These are phyloP conservation scores for Sporothrix humicola DNA, from an alignment of 2,329 filamentous ascomycete species.

Conservation along the genomic window DNA sequence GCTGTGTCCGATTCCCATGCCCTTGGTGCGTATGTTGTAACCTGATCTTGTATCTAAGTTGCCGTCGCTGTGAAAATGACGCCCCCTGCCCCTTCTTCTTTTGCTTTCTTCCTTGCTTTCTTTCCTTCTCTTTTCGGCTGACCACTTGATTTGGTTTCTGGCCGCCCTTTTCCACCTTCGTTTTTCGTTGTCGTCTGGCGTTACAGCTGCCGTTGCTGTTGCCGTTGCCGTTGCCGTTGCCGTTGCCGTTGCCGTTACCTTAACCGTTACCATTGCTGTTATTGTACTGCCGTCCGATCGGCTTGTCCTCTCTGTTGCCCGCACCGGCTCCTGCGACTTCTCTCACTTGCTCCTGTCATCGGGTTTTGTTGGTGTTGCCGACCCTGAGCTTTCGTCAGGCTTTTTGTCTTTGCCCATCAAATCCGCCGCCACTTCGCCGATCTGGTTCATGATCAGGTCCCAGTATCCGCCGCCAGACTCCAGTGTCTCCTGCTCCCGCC, in stretches of 20 bases:
- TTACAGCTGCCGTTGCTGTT: too few species aligned
- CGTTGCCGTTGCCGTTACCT: too few species aligned
- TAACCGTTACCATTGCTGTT: not conserved
- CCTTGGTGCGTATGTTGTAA: not conserved
- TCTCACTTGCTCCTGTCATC: constrained; percentile 20
- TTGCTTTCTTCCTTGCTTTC: too few species aligned
- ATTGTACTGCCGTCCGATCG: not conserved
- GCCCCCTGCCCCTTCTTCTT: too few species aligned
- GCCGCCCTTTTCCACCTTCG: too few species aligned
- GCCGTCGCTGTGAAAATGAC: not conserved
- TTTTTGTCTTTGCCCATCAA: constrained; percentile 41
- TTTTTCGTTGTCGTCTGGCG: too few species aligned
- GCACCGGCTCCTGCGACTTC: not conserved
- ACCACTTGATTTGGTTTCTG: too few species aligned
- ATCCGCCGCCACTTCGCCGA: constrained; percentile 54
- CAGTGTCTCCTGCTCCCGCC: constrained; percentile 52
- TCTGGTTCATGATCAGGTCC: constrained; percentile 62
- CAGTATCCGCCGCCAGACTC: constrained; percentile 62
- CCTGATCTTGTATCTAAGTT: not conserved
- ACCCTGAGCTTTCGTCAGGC: constrained; percentile 27
- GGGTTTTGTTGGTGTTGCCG: constrained; percentile 10
- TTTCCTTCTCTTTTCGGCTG: too few species aligned
- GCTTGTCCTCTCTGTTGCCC: not conserved
- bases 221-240: too few species aligned
- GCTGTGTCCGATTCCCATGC: not conserved